A percentile compares a stretch with the other conserved stretches of the same genome.
phyloP scores from a whole-genome alignment of 441 rosid genomes.

The Eruca vesicaria region DNA sequence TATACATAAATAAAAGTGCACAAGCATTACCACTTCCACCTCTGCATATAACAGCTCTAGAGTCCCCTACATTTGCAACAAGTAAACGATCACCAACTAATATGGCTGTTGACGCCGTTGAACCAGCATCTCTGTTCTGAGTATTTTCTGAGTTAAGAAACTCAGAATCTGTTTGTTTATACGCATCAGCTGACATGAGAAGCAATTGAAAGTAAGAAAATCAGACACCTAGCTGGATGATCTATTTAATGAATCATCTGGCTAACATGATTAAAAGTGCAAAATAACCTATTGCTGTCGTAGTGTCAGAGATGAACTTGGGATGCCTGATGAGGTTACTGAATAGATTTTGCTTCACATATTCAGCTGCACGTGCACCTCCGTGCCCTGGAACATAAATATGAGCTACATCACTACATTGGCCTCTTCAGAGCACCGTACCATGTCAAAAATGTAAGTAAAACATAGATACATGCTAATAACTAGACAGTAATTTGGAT shows the following conservation, averaged over 20 bases:
- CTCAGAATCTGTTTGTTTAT: slow-evolving; percentile 87
- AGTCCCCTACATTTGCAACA: slow-evolving; percentile 99
- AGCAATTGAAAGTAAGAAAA: not conserved
- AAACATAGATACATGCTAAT: not conserved
- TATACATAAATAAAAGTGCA: not conserved
- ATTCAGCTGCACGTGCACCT: slow-evolving; percentile 99
- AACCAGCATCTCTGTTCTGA: slow-evolving; percentile 98
- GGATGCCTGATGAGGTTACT: slow-evolving; percentile 96
- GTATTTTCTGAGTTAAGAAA: slow-evolving; percentile 86
- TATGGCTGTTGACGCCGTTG: slow-evolving; percentile 98
- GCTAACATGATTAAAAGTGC: slow-evolving; percentile 12
- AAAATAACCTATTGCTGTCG: slow-evolving; percentile 80
- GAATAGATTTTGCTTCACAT: slow-evolving; percentile 91
- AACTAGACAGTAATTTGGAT: too few species aligned
- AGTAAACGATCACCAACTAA: slow-evolving; percentile 93
- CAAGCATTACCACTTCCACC: slow-evolving; percentile 77
- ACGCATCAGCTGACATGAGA: slow-evolving; percentile 76
- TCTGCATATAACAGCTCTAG: slow-evolving; percentile 96
- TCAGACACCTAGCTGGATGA: not conserved
- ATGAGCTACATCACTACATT: slow-evolving; percentile 9
- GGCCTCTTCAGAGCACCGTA: not conserved
- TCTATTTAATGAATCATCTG: not conserved
- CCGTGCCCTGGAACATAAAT: slow-evolving; percentile 87
- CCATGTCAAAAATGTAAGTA: not conserved
- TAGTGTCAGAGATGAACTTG: slow-evolving; percentile 89